phyloP scores from a whole-genome alignment of 768 basidiomycete species.

The Mycena galopus region DNA sequence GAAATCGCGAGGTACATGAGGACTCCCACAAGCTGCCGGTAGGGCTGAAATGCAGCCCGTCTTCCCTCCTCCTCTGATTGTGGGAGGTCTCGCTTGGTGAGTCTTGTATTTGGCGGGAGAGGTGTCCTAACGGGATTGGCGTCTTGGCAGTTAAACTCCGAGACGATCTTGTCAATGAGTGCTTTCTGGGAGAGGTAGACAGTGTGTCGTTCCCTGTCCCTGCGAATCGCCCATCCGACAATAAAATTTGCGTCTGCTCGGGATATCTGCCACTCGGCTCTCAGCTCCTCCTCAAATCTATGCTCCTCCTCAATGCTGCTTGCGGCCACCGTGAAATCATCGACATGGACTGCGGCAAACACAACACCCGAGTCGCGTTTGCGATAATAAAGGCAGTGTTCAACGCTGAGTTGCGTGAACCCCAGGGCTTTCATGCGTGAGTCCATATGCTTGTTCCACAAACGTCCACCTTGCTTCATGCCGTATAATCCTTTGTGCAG shows the following conservation, averaged over 20 bases:
- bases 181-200: constrained; percentile 41
- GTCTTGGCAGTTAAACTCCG: constrained; percentile 41
- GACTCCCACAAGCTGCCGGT: constrained; percentile 45
- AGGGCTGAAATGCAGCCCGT: constrained; percentile 44
- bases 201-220: too few species aligned
- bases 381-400: constrained; percentile 51
- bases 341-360: too few species aligned
- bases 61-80: constrained; percentile 36
- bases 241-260: constrained; percentile 46
- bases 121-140: constrained; percentile 49
- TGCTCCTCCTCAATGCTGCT: too few species aligned
- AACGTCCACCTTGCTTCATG: constrained; percentile 50
- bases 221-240: constrained; percentile 52
- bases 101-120: constrained; percentile 41
- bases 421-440: constrained; percentile 43
- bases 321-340: too few species aligned
- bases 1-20: constrained; percentile 46
- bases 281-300: too few species aligned
- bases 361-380: constrained; percentile 31
- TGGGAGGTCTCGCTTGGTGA: constrained; percentile 39
- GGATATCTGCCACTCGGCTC: constrained; percentile 48
- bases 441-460: too few species aligned
- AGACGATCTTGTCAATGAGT: constrained; percentile 47
- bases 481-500: constrained; percentile 49
- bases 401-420: constrained; percentile 45